These are phyloP conservation scores for Atalantia buxifolia DNA, from an alignment of 345 rosid species.

Conservation along the genomic window DNA sequence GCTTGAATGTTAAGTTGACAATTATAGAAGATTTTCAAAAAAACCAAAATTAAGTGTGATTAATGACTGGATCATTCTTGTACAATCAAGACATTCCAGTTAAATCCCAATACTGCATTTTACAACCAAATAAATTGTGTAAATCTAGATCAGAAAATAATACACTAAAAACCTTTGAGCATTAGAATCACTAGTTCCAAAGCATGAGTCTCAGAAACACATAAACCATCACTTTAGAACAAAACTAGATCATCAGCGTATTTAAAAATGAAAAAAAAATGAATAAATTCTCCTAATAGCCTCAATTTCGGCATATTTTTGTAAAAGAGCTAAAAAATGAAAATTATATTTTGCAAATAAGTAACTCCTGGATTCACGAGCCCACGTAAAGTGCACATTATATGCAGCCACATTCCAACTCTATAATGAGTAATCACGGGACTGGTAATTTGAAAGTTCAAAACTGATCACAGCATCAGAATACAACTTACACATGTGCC, in stretches of 20 bases:
- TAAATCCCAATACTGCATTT: not conserved
- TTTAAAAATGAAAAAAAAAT: no score
- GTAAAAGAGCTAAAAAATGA: not conserved
- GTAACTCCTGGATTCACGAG: not conserved
- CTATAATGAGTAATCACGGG: not conserved
- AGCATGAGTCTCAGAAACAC: not conserved
- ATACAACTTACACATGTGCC: constrained; percentile 62
- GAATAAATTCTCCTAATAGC: not conserved
- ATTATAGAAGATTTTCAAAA: not conserved
- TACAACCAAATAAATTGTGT: not conserved
- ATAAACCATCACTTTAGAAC: not conserved
- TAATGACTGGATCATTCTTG: not conserved
- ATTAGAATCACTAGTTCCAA: not conserved
- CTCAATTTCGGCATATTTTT: not conserved
- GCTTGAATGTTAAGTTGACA: not conserved
- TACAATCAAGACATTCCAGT: not conserved
- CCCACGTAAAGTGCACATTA: not conserved
- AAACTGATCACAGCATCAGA: not conserved
- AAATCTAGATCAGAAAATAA: not conserved
- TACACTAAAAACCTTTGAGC: not conserved
- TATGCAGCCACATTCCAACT: not conserved
- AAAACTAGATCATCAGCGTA: not conserved
- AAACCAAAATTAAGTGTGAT: not conserved
- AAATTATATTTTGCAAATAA: not conserved
- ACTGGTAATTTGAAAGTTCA: not conserved